Percentiles rank a stretch among this genome's conserved stretches.
Conservation (phyloP, 495 filamentous ascomycete species). For the Podospora appendiculata region DNA sequence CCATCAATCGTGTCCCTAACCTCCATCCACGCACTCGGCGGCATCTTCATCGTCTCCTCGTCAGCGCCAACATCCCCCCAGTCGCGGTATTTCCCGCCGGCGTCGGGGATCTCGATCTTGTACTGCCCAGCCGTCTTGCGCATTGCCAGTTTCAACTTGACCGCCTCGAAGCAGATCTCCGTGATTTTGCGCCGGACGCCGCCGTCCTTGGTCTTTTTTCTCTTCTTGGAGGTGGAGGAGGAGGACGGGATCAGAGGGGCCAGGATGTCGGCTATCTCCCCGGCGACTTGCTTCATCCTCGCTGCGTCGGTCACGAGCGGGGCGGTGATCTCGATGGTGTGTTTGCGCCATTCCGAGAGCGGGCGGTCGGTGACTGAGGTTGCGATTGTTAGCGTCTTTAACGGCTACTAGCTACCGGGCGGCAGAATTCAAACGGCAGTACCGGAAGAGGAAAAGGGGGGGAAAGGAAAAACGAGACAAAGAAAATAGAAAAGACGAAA, state of each 20-base stretch:
- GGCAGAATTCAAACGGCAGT: neutral
- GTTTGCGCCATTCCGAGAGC: neutral
- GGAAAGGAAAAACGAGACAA: neutral
- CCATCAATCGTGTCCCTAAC: neutral
- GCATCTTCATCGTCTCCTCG: neutral
- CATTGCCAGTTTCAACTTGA: constrained; percentile 8
- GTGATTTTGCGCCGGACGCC: neutral
- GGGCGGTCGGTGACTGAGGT: too few species aligned
- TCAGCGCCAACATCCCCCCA: constrained; percentile 2
- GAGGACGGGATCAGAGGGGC: neutral
- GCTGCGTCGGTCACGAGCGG: neutral
- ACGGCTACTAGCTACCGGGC: neutral
- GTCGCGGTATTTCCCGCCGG: neutral
- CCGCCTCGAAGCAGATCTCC: constrained; percentile 5
- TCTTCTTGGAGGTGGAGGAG: neutral
- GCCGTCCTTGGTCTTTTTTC: neutral
- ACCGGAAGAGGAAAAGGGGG: too few species aligned
- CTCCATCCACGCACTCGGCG: neutral
- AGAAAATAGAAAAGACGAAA: neutral
- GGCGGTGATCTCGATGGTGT: neutral
- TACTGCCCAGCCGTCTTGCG: neutral
- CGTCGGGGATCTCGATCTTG: constrained; percentile 6
- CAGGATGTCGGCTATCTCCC: neutral
- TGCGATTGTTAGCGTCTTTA: too few species aligned
- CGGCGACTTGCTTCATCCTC: neutral